A percentile compares a stretch with the other conserved stretches of the same genome.
These are phyloP conservation scores for Acarospora socialis DNA, from an alignment of 2,329 filamentous ascomycete species.

Conservation along the genomic window DNA sequence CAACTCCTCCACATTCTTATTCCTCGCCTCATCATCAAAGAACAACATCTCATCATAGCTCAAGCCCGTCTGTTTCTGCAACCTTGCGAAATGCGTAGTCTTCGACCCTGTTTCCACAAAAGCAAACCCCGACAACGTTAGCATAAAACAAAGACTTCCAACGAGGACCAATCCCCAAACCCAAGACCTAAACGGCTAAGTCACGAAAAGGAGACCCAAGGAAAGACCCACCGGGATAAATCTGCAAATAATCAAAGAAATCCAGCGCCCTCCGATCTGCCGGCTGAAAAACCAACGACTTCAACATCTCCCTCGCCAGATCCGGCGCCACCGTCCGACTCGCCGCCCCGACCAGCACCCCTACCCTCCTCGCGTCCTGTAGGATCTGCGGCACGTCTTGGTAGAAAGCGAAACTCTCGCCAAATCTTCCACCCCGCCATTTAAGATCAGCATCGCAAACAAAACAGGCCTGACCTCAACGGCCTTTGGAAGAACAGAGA, in stretches of 20 bases:
- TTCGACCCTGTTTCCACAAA: conserved; percentile 71
- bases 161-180: conserved; percentile 35
- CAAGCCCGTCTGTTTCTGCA: conserved; percentile 58
- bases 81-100: conserved; percentile 64
- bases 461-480: no score
- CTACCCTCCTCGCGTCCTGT: conserved; percentile 40
- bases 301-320: conserved; percentile 66
- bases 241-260: conserved; percentile 49
- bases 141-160: conserved; percentile 46
- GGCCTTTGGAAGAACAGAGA: no score
- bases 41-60: conserved; percentile 79
- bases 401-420: conserved; percentile 60
- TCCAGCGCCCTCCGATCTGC: conserved; percentile 36
- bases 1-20: conserved; percentile 64
- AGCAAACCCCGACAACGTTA: no score
- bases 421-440: no score
- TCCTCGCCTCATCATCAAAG: conserved; percentile 84
- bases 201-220: no score
- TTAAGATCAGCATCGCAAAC: no score
- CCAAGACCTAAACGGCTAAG: conserved; percentile 37
- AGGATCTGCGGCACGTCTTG: conserved; percentile 53
- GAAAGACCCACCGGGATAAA: conserved; percentile 56
- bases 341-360: conserved; percentile 54
- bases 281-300: conserved; percentile 39
- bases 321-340: conserved; percentile 69